Conservation (phyloP, 1,284 basidiomycete species). For the Puccinia triticina region DNA sequence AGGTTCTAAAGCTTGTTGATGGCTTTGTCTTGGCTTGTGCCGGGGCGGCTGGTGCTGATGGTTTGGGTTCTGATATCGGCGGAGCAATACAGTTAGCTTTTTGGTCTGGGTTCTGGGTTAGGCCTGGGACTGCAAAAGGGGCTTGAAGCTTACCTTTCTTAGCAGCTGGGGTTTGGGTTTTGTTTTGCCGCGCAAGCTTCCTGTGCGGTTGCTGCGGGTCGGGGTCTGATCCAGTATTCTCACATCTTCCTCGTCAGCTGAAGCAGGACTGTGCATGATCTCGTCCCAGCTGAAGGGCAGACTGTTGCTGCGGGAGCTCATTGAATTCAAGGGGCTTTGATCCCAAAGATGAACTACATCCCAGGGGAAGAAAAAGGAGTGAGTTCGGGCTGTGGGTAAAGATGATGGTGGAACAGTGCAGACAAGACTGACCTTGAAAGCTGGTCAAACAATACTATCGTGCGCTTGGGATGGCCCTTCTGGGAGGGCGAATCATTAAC, state of each 20-base stretch:
- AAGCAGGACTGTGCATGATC: not conserved
- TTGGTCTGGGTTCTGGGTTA: no score
- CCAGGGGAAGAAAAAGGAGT: not conserved
- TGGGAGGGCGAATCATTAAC: not conserved
- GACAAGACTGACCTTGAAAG: not conserved
- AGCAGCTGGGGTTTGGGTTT: no score
- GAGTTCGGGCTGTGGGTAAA: not conserved
- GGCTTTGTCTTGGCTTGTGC: no score
- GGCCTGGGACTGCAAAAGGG: no score
- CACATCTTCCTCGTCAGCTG: not conserved
- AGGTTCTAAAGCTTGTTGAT: no score
- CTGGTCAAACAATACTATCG: slow-evolving; percentile 16
- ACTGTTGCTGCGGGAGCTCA: not conserved
- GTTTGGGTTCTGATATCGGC: no score
- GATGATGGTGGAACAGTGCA: not conserved
- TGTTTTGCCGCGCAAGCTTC: no score
- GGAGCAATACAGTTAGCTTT: no score
- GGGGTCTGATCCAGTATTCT: no score
- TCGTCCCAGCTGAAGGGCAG: slow-evolving; percentile 8
- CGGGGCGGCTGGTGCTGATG: no score
- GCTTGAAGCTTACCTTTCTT: no score
- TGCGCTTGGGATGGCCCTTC: not conserved
- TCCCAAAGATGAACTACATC: not conserved
- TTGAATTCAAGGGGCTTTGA: not conserved
- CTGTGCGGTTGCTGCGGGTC: no score